A percentile compares a stretch with the other conserved stretches of the same genome.
These are phyloP conservation scores for Quercus glauca DNA, from an alignment of 306 rosid species.

Conservation along the genomic window DNA sequence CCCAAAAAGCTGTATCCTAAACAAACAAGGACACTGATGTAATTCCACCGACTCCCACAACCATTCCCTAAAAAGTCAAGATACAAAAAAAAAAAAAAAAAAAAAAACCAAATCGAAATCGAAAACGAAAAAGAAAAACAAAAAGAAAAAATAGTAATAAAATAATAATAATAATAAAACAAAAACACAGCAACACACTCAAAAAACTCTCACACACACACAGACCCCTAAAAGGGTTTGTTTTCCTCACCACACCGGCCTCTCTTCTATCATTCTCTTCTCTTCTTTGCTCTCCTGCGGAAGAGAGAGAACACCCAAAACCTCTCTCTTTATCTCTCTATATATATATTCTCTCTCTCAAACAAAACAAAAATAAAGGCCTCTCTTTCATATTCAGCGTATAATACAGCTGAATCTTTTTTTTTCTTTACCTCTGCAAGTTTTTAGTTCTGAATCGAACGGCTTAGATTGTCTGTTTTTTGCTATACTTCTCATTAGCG, in stretches of 20 bases:
- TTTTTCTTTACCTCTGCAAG: not conserved
- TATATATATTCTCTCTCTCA: not conserved
- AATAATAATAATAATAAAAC: no score
- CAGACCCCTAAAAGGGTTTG: constrained; percentile 42
- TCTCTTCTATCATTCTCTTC: constrained; percentile 35
- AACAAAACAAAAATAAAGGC: not conserved
- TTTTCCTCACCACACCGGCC: constrained; percentile 30
- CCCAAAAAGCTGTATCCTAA: not conserved
- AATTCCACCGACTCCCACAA: not conserved
- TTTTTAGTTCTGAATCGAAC: constrained; percentile 15
- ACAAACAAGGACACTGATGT: not conserved
- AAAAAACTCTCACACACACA: no score
- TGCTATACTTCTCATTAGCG: constrained; percentile 11
- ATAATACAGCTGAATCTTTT: constrained; percentile 47
- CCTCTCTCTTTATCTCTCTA: constrained; percentile 1
- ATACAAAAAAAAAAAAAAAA: not conserved
- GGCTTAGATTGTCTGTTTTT: constrained; percentile 26
- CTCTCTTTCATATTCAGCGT: constrained; percentile 35
- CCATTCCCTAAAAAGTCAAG: not conserved
- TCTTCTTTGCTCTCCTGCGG: constrained; percentile 50
- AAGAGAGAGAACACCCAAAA: constrained; percentile 65
- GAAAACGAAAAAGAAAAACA: not conserved
- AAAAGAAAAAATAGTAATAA: not conserved
- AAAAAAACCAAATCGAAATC: not conserved
- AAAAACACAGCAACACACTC: no score